phyloP scores from a whole-genome alignment of 1,284 basidiomycete genomes.

The Meripilus lineatus region DNA sequence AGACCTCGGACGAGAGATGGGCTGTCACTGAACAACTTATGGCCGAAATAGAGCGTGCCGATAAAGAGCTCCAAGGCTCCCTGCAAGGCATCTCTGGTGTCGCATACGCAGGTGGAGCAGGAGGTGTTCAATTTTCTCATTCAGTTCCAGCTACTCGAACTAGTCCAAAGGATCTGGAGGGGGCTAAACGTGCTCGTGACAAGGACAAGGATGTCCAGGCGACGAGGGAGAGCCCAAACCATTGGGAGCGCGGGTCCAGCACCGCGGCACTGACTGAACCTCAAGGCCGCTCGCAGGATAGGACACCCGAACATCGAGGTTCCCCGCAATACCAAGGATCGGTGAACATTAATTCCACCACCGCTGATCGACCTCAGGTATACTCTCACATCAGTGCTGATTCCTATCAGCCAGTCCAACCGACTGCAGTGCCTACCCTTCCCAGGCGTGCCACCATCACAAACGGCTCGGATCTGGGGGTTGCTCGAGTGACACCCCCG shows the following conservation, averaged over 20 bases:
- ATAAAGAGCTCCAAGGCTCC: constrained; percentile 31
- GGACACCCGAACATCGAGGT: constrained; percentile 46
- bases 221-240: constrained; percentile 47
- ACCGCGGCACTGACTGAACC: constrained; percentile 33
- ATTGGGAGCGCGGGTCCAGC: constrained; percentile 39
- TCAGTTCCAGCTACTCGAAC: constrained; percentile 16
- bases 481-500: constrained; percentile 40
- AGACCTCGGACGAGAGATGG: constrained; percentile 51
- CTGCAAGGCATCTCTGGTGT: constrained; percentile 42
- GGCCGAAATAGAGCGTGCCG: constrained; percentile 62
- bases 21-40: constrained; percentile 65
- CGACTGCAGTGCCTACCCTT: constrained; percentile 25
- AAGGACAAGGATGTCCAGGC: constrained; percentile 33
- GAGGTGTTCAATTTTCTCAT: too few relatives aligned
- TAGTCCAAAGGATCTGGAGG: constrained; percentile 45
- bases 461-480: constrained; percentile 16
- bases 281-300: constrained; percentile 20
- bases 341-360: constrained; percentile 37
- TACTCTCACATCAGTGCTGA: constrained; percentile 51
- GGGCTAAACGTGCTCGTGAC: constrained; percentile 27
- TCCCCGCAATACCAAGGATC: constrained; percentile 53
- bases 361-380: constrained; percentile 44
- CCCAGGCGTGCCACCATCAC: constrained; percentile 19
- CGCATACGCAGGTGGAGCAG: constrained; percentile 47
- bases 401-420: constrained; percentile 30